A percentile compares a stretch with the other conserved stretches of the same genome.
phyloP scores from a whole-genome alignment of 108 stramenopile genomes.

The Schizochytrium sp. region DNA sequence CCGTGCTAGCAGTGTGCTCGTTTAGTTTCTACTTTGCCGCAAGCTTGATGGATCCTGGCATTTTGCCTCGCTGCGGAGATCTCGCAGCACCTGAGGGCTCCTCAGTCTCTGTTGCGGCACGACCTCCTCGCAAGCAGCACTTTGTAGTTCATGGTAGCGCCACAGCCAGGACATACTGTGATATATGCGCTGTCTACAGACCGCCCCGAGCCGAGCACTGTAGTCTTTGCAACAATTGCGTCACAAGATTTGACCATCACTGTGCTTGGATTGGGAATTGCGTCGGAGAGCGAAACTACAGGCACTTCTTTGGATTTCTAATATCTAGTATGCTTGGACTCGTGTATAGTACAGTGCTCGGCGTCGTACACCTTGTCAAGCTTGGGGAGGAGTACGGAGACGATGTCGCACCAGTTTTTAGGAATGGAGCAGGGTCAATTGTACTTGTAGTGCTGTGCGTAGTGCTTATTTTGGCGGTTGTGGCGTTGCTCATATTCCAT shows the following conservation, averaged over 20 bases:
- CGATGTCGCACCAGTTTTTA: not conserved
- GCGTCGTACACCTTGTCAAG: constrained; percentile 23
- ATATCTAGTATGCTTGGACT: not conserved
- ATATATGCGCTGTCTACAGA: constrained; percentile 75
- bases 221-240: constrained; percentile 72
- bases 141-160: constrained; percentile 42
- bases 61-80: constrained; percentile 1
- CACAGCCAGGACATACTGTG: constrained; percentile 64
- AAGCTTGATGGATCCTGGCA: constrained; percentile 6
- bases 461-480: constrained; percentile 17
- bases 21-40: not conserved
- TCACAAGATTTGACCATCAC: constrained; percentile 79
- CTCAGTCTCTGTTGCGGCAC: not conserved
- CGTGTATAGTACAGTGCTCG: not conserved
- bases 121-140: constrained; percentile 42
- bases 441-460: constrained; percentile 11
- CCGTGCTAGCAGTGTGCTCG: not conserved
- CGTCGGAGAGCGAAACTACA: constrained; percentile 74
- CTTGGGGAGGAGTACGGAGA: not conserved
- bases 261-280: constrained; percentile 78
- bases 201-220: constrained; percentile 79
- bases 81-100: not conserved
- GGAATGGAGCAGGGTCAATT: not conserved
- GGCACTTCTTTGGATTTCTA: constrained; percentile 73
- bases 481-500: constrained; percentile 59